Evolutionary conservation across 1,284 basidiomycete genomes (phyloP).

Genomic region (Cystobasidium slooffiae): DNA sequence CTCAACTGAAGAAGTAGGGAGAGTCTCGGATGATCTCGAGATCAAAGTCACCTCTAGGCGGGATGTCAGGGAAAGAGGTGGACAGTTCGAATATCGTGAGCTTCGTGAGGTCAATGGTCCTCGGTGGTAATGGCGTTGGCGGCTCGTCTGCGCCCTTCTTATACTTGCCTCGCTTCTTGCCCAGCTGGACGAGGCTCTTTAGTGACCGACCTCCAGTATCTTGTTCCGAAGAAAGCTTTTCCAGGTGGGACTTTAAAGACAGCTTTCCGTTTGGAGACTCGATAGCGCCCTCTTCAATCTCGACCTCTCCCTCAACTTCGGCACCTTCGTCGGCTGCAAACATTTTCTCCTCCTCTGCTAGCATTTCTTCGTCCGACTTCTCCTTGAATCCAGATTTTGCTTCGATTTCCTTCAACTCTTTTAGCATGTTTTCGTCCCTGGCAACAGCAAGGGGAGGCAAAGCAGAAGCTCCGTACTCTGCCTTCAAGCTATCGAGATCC

Average conservation of each 20-base stretch:
- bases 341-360: constrained; percentile 11
- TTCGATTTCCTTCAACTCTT: constrained; percentile 6
- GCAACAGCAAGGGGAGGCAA: constrained; percentile 29
- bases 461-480: constrained; percentile 16
- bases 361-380: neutral
- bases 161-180: too few relatives aligned
- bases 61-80: constrained; percentile 80
- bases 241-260: neutral
- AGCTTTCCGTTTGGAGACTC: constrained; percentile 6
- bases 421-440: constrained; percentile 17
- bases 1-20: constrained; percentile 76
- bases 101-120: neutral
- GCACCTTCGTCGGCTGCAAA: constrained; percentile 45
- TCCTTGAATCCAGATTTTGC: neutral
- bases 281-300: constrained; percentile 47
- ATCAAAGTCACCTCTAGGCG: constrained; percentile 84
- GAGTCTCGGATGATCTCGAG: constrained; percentile 81
- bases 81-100: constrained; percentile 64
- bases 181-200: too few relatives aligned
- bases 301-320: constrained; percentile 53
- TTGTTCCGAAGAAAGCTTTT: constrained; percentile 45
- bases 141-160: too few relatives aligned
- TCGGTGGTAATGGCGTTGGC: neutral
- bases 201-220: constrained; percentile 52
- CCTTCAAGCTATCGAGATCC: neutral